phyloP scores from a whole-genome alignment of 345 rosid species.

The Garcia nutans region DNA sequence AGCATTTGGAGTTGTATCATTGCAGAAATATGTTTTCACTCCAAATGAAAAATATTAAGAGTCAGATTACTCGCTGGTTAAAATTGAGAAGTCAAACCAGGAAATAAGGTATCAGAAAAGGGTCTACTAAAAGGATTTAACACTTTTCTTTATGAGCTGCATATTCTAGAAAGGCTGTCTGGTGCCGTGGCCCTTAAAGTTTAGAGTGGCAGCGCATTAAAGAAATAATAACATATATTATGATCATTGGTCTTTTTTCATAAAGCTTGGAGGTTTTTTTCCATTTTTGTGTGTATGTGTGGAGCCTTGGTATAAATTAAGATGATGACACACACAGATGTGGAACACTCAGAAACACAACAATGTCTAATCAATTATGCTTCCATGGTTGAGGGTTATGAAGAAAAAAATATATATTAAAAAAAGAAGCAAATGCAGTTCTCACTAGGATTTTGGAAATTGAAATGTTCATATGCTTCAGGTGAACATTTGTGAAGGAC shows the following conservation, averaged over 20 bases:
- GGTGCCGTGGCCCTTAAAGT: background rate
- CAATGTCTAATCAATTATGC: background rate
- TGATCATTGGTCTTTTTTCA: background rate
- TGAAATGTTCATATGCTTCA: background rate
- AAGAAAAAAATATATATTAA: background rate
- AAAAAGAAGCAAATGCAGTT: background rate
- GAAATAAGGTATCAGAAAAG: background rate
- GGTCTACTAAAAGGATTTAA: background rate
- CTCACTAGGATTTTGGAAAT: background rate
- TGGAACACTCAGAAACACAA: background rate
- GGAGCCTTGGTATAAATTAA: background rate
- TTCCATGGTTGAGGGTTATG: background rate
- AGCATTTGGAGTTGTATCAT: background rate
- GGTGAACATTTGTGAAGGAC: background rate
- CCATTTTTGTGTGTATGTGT: accelerated
- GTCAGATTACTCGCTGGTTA: background rate
- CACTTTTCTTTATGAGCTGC: background rate
- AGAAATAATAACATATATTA: no score
- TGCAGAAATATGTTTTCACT: background rate
- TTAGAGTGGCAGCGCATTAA: background rate
- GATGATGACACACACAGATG: background rate
- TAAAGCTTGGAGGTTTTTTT: background rate
- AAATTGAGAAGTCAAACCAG: background rate
- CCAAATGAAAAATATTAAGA: background rate
- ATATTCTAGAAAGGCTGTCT: background rate